phyloP scores from a whole-genome alignment of 306 rosid genomes.

The Castanea mollissima region DNA sequence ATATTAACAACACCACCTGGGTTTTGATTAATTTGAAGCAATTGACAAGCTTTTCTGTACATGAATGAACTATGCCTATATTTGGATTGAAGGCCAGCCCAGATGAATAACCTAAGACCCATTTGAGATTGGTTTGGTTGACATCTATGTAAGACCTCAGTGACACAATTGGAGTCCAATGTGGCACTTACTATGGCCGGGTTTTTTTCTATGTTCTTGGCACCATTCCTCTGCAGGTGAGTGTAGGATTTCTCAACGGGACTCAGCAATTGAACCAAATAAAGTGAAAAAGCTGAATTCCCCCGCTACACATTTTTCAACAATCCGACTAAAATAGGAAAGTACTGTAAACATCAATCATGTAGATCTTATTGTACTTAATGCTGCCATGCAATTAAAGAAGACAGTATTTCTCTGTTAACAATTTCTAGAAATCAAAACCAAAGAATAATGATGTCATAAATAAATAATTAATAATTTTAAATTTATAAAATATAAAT shows the following conservation, averaged over 20 bases:
- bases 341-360: constrained; percentile 11
- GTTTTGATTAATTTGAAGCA: constrained; percentile 42
- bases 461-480: no score
- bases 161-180: constrained; percentile 55
- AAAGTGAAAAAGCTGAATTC: background rate
- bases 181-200: constrained; percentile 39
- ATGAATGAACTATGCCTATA: constrained; percentile 64
- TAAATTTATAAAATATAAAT: no score
- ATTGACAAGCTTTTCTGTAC: constrained; percentile 58
- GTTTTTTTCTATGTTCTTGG: constrained; percentile 45
- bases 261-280: constrained; percentile 5
- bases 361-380: constrained; percentile 14
- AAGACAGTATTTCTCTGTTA: no score
- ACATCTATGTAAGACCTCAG: constrained; percentile 52
- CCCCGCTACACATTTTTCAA: constrained; percentile 12
- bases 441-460: no score
- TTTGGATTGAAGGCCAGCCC: constrained; percentile 80
- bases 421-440: no score
- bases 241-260: constrained; percentile 38
- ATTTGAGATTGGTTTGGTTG: constrained; percentile 39
- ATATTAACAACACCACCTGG: constrained; percentile 53
- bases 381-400: no score
- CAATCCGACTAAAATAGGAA: constrained; percentile 20
- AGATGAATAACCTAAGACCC: constrained; percentile 78
- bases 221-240: constrained; percentile 37